A percentile compares a stretch with the other conserved stretches of the same genome.
phyloP scores from a whole-genome alignment of 192 early-diverging fungal species.

The Backusella australiensis region DNA sequence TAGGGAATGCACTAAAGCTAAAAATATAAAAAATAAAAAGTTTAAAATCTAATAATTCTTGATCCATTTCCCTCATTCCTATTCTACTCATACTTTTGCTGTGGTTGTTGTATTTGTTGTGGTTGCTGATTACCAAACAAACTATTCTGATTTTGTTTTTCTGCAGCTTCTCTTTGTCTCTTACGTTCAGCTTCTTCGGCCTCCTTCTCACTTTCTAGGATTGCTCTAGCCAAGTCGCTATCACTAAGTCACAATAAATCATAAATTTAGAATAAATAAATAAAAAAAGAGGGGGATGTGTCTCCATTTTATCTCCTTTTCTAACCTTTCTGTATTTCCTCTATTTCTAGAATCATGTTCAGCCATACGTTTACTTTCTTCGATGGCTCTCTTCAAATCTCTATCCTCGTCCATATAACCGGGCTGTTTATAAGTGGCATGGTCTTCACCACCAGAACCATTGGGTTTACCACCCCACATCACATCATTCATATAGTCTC shows the following conservation, averaged over 20 bases:
- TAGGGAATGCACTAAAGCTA: conserved; percentile 3
- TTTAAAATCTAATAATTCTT: neutral
- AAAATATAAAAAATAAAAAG: neutral
- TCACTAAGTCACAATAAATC: neutral
- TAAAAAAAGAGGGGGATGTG: too few relatives aligned
- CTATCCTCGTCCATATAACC: conserved; percentile 69
- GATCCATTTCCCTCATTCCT: neutral
- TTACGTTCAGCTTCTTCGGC: conserved; percentile 25
- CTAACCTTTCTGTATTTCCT: neutral
- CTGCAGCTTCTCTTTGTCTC: conserved; percentile 1
- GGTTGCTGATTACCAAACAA: conserved; percentile 8
- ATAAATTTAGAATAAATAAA: neutral
- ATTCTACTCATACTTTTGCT: neutral
- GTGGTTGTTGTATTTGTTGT: neutral
- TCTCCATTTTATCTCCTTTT: neutral
- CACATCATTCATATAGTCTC: conserved; percentile 30
- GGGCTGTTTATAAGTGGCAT: conserved; percentile 38
- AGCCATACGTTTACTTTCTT: conserved; percentile 75
- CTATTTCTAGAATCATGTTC: conserved; percentile 34
- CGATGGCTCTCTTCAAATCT: conserved; percentile 79
- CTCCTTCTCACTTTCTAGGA: conserved; percentile 30
- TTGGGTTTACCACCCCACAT: conserved; percentile 8
- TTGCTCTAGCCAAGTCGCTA: conserved; percentile 23
- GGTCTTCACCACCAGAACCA: conserved; percentile 1
- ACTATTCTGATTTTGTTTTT: conserved; percentile 3